A percentile compares a stretch with the other conserved stretches of the same genome.
phyloP scores from a whole-genome alignment of 441 rosid species.

The Dalechampia spathulata region DNA sequence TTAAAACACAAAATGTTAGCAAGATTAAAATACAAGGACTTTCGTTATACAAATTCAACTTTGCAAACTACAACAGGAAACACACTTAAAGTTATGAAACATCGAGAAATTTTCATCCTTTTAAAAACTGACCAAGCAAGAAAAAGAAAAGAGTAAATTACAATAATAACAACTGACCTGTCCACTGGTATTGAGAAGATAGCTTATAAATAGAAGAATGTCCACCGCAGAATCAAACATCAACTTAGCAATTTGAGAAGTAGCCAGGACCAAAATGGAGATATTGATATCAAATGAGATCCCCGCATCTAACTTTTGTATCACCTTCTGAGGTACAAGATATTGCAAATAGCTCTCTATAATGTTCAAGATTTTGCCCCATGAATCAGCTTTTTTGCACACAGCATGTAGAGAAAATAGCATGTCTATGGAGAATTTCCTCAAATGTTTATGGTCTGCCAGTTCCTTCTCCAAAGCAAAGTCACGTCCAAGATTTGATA shows the following conservation, averaged over 20 bases:
- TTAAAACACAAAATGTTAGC: too few relatives aligned
- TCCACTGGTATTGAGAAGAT: conserved; percentile 66
- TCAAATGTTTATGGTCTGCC: conserved; percentile 59
- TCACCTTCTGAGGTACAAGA: conserved; percentile 70
- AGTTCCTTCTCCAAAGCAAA: conserved; percentile 61
- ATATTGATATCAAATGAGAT: conserved; percentile 38
- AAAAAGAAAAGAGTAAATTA: not conserved
- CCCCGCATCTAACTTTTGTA: conserved; percentile 40
- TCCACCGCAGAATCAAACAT: conserved; percentile 92
- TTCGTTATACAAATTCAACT: too few relatives aligned
- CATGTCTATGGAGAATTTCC: conserved; percentile 76
- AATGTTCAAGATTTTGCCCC: conserved; percentile 67
- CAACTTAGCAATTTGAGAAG: conserved; percentile 72
- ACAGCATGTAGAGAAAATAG: conserved; percentile 60
- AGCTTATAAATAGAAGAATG: conserved; percentile 67
- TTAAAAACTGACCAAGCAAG: not conserved
- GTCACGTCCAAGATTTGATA: conserved; percentile 53
- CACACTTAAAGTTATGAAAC: too few relatives aligned
- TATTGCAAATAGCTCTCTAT: conserved; percentile 60
- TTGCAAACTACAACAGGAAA: too few relatives aligned
- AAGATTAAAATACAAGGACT: too few relatives aligned
- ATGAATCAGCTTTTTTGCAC: conserved; percentile 60
- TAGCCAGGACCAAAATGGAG: conserved; percentile 65
- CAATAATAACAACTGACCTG: conserved; percentile 57
- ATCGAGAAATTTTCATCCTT: too few relatives aligned